Conservation (phyloP, 805 yeast species). For the Candida arabinofermentans region DNA sequence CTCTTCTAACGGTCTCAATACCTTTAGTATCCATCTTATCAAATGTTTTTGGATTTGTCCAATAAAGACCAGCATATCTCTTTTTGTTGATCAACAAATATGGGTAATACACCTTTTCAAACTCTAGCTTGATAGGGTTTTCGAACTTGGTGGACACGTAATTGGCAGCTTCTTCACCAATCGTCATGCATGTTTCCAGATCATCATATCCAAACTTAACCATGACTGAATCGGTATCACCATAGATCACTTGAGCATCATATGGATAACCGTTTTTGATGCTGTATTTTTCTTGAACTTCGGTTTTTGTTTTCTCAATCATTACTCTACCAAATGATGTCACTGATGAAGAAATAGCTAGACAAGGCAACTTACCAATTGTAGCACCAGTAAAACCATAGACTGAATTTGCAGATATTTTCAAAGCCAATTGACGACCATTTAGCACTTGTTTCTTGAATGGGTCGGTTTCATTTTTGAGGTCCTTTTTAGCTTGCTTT, state of each 20-base stretch:
- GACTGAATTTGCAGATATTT: slow-evolving; percentile 96
- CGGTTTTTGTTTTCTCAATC: slow-evolving; percentile 89
- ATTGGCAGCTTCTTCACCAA: slow-evolving; percentile 94
- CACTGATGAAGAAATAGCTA: slow-evolving; percentile 92
- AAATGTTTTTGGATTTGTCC: slow-evolving; percentile 89
- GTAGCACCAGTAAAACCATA: slow-evolving; percentile 99
- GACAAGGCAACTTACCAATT: slow-evolving; percentile 92
- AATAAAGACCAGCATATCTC: slow-evolving; percentile 93
- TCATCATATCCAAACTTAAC: slow-evolving; percentile 89
- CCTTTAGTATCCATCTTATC: slow-evolving; percentile 99
- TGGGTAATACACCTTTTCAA: slow-evolving; percentile 95
- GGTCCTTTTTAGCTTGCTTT: slow-evolving; percentile 85
- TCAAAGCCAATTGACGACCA: slow-evolving; percentile 95
- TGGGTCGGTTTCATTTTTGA: slow-evolving; percentile 91
- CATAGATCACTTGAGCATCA: slow-evolving; percentile 90
- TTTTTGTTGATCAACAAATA: slow-evolving; percentile 91
- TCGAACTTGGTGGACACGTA: slow-evolving; percentile 75
- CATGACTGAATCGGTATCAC: slow-evolving; percentile 99
- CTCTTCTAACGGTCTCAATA: slow-evolving; percentile 96
- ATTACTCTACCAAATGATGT: slow-evolving; percentile 95
- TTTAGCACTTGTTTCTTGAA: slow-evolving; percentile 89
- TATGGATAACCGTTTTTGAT: slow-evolving; percentile 78
- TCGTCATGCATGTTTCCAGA: slow-evolving; percentile 76
- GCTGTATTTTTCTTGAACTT: slow-evolving; percentile 75
- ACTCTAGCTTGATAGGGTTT: slow-evolving; percentile 89